Percentiles rank a stretch among this genome's conserved stretches.
These are phyloP conservation scores for Brassica balearica DNA, from an alignment of 441 rosid genomes.

Conservation along the genomic window DNA sequence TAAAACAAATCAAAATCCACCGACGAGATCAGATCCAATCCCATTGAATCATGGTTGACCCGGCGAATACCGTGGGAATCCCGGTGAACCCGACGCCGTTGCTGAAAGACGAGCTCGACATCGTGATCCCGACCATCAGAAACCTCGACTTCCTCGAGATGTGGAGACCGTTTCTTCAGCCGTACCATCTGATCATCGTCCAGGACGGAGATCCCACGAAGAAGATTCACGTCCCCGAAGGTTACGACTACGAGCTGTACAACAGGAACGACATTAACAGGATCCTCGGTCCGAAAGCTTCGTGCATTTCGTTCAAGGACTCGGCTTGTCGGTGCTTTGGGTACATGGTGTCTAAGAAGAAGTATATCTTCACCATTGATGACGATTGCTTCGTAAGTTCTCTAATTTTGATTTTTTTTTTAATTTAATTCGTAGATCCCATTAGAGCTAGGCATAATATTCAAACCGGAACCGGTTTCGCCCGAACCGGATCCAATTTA, in stretches of 20 bases:
- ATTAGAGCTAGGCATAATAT: no score
- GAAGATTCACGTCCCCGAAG: slow-evolving; percentile 82
- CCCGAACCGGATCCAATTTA: no score
- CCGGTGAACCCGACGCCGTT: slow-evolving; percentile 47
- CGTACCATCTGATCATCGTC: slow-evolving; percentile 92
- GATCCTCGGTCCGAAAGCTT: slow-evolving; percentile 91
- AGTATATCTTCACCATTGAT: slow-evolving; percentile 92
- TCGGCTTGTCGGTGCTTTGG: slow-evolving; percentile 99
- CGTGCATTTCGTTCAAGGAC: slow-evolving; percentile 95
- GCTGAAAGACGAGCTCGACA: slow-evolving; percentile 85
- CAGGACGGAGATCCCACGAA: slow-evolving; percentile 96
- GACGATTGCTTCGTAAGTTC: slow-evolving; percentile 93
- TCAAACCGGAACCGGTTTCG: no score
- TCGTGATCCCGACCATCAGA: slow-evolving; percentile 86
- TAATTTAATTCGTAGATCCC: no score
- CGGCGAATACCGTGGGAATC: slow-evolving; percentile 52
- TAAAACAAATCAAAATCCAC: slow-evolving; percentile 14
- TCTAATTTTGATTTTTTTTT: background rate
- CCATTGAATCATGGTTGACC: slow-evolving; percentile 56
- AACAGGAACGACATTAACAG: slow-evolving; percentile 85
- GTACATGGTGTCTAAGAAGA: slow-evolving; percentile 94
- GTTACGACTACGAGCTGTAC: slow-evolving; percentile 90
- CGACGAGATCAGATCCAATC: slow-evolving; percentile 27
- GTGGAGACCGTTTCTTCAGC: slow-evolving; percentile 98
- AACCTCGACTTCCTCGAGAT: slow-evolving; percentile 95